Evolutionary conservation across 2,329 filamentous ascomycete species (phyloP).

Genomic region (Elsinoe arachidis): DNA sequence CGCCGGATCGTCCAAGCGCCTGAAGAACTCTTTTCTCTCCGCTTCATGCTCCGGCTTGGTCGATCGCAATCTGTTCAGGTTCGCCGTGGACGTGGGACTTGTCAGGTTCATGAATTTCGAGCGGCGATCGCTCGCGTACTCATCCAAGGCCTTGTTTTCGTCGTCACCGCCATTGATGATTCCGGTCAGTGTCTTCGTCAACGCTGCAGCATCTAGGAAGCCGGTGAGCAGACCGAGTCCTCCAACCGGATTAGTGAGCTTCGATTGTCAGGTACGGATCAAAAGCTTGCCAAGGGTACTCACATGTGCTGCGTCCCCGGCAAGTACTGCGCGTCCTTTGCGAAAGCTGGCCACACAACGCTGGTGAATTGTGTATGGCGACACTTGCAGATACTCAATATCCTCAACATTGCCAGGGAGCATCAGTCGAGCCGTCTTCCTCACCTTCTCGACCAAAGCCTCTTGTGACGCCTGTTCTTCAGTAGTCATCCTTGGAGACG

Average conservation of each 20-base stretch:
- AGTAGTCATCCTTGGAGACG: background rate
- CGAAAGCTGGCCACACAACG: slow-evolving; percentile 24
- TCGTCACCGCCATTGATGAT: slow-evolving; percentile 7
- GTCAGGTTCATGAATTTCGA: slow-evolving; percentile 26
- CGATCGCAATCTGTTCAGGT: slow-evolving; percentile 10
- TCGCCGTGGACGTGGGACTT: slow-evolving; percentile 17
- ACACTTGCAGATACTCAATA: slow-evolving; percentile 26
- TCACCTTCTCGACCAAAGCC: slow-evolving; percentile 7
- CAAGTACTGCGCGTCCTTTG: slow-evolving; percentile 23
- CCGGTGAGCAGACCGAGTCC: slow-evolving; percentile 16
- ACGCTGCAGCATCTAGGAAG: slow-evolving; percentile 12
- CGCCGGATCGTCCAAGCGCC: background rate
- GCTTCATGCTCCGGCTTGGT: background rate
- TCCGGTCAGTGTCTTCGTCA: slow-evolving; percentile 4
- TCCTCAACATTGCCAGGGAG: slow-evolving; percentile 14
- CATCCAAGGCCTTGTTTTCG: slow-evolving; percentile 20
- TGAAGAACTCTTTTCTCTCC: background rate
- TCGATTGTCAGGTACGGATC: background rate
- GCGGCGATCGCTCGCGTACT: slow-evolving; percentile 26
- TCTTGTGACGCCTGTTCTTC: slow-evolving; percentile 12
- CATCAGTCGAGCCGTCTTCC: slow-evolving; percentile 3
- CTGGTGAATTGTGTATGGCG: slow-evolving; percentile 33
- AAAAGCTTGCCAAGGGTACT: slow-evolving; percentile 7
- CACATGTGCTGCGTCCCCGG: slow-evolving; percentile 31
- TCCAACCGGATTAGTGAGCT: slow-evolving; percentile 14